These are phyloP conservation scores for Skeletonema costatum DNA, from an alignment of 108 stramenopile species.

Conservation along the genomic window DNA sequence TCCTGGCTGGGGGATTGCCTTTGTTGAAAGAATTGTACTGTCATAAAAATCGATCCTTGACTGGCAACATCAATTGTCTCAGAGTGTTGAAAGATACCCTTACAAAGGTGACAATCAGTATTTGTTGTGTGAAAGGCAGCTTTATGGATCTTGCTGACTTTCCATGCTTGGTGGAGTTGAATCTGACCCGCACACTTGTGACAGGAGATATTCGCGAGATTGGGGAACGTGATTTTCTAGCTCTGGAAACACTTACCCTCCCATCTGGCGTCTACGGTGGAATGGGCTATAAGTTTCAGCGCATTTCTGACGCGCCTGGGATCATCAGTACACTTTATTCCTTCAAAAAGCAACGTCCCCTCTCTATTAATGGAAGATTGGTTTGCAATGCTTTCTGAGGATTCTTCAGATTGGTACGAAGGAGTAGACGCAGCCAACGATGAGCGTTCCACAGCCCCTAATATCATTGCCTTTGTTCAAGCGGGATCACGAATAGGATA, in stretches of 20 bases:
- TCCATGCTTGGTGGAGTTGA: not conserved
- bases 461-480: not conserved
- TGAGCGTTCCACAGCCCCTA: not conserved
- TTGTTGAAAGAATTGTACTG: too few relatives aligned
- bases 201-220: not conserved
- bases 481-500: not conserved
- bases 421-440: not conserved
- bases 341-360: not conserved
- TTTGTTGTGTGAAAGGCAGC: not conserved
- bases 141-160: constrained; percentile 4
- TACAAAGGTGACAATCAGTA: not conserved
- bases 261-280: too few relatives aligned
- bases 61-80: not conserved
- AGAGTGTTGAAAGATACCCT: not conserved
- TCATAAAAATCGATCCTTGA: too few relatives aligned
- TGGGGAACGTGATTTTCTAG: too few relatives aligned
- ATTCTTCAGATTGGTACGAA: not conserved
- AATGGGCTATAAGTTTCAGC: too few relatives aligned
- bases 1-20: too few relatives aligned
- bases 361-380: not conserved
- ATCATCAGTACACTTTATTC: not conserved
- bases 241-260: not conserved
- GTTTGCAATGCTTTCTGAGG: not conserved
- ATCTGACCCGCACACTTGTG: not conserved
- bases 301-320: too few relatives aligned